These are phyloP conservation scores for Tolypocladium ophioglossoides DNA, from an alignment of 2,329 filamentous ascomycete genomes.

Conservation along the genomic window DNA sequence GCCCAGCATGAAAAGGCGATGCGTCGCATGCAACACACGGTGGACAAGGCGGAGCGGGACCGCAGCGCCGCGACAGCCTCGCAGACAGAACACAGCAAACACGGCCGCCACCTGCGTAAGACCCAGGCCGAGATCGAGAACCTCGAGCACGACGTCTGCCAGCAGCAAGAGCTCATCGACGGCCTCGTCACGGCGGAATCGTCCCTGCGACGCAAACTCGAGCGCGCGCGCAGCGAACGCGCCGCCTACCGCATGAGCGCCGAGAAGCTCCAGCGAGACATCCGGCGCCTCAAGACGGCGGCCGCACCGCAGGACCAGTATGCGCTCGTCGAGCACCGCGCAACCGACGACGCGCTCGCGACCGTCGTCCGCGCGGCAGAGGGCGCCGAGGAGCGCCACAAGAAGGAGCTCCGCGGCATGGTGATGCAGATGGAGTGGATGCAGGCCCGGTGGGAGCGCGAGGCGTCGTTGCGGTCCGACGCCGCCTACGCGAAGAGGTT, in stretches of 20 bases:
- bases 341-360: constrained; percentile 43
- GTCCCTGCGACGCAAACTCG: constrained; percentile 55
- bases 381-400: constrained; percentile 57
- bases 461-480: constrained; percentile 69
- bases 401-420: constrained; percentile 70
- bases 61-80: constrained; percentile 24
- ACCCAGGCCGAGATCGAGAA: constrained; percentile 55
- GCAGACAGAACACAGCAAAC: constrained; percentile 33
- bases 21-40: constrained; percentile 34
- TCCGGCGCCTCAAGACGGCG: constrained; percentile 32
- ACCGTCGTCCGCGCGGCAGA: constrained; percentile 47
- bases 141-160: constrained; percentile 60
- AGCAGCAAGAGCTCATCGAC: constrained; percentile 57
- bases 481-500: constrained; percentile 82
- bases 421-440: constrained; percentile 88
- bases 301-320: constrained; percentile 14
- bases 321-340: constrained; percentile 16
- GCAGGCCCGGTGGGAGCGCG: constrained; percentile 68
- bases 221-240: constrained; percentile 57
- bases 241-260: constrained; percentile 42
- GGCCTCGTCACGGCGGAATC: constrained; percentile 44
- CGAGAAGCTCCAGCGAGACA: constrained; percentile 43
- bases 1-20: constrained; percentile 32
- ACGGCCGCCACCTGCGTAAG: constrained; percentile 50
- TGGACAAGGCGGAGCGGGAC: constrained; percentile 40